Evolutionary conservation across 495 filamentous ascomycete genomes (phyloP), one percentile per base, ranked within the genome.

Genomic region (Aspergillus olivimuriae): DNA sequence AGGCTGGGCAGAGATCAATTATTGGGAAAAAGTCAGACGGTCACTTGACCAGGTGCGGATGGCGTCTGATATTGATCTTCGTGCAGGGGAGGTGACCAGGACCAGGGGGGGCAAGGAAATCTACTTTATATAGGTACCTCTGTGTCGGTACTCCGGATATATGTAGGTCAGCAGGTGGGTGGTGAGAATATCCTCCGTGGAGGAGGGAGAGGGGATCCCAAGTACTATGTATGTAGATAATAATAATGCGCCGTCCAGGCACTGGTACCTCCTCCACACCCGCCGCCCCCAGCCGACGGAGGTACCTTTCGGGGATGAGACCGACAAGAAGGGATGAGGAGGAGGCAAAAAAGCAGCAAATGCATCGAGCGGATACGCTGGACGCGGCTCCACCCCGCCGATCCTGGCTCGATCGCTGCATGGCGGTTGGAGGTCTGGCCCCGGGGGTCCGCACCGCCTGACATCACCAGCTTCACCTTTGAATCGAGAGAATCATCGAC

Each of bases 401-500:
- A 50, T 48, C 52, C 52, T 48, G 41, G 47, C 41, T 39, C 39
- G 53, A 56, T 56, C 43, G 53, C 46, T 56, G 48, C 43, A 56
- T 52, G 53, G 52, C 52, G 48, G 48, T 47, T 52, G 46, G 35
- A n/a, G 53, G 49, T 43, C 53, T 56, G 53, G 53, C 46, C 45
- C 35, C 34, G 26, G 16, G 34, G 23, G 12, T 17, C 33, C 46
- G 45, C 48, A 44, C 46, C 46, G 47, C 53, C 46, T 56, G 53
- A 56, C 46, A 52, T 56, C 41, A 50, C 34, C 37, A 33, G 16
- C 35, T 11, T 36, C 34, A 40, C 10, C n/a, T 22, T 9, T 12
- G 20, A 17, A 8, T 22, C 6, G 28, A 17, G 14, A 23, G 18
- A 32, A 38, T 5, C 24, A 28, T 6, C 24, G 11, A 28, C 24